Evolutionary conservation across 1,139 yeast species (phyloP).

Genomic region (Scheffersomyces quercinus): DNA sequence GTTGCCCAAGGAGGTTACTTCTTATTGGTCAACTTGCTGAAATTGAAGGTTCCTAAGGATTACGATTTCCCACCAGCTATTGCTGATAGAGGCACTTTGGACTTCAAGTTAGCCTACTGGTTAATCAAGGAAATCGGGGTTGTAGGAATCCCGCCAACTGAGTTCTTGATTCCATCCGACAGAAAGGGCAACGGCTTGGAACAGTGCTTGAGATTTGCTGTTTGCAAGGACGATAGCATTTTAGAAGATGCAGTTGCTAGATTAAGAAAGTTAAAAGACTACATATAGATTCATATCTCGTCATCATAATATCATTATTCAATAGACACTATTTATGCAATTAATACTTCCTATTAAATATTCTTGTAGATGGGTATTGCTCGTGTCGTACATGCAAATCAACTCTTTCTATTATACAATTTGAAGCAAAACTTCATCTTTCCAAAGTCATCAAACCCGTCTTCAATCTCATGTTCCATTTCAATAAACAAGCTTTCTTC

Average conservation of each 20-base stretch:
- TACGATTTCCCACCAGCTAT: constrained; percentile 74
- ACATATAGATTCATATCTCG: constrained; percentile 30
- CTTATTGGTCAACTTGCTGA: constrained; percentile 81
- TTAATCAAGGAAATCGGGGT: constrained; percentile 88
- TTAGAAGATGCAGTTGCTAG: constrained; percentile 80
- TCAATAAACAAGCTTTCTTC: constrained; percentile 26
- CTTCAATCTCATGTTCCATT: constrained; percentile 37
- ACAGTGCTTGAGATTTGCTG: constrained; percentile 87
- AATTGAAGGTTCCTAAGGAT: constrained; percentile 73
- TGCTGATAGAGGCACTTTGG: constrained; percentile 64
- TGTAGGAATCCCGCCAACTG: constrained; percentile 95
- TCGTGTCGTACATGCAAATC: neutral
- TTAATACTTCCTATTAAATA: constrained; percentile 4
- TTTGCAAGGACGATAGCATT: constrained; percentile 85
- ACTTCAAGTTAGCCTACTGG: constrained; percentile 91
- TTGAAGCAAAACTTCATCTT: constrained; percentile 62
- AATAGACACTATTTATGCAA: neutral
- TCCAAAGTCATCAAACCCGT: constrained; percentile 89
- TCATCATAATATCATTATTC: neutral
- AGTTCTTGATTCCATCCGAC: constrained; percentile 62
- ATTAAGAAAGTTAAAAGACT: constrained; percentile 67
- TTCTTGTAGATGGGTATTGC: neutral
- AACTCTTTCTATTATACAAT: constrained; percentile 19
- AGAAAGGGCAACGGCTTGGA: constrained; percentile 77
- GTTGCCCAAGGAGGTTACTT: constrained; percentile 92